A percentile compares a stretch with the other conserved stretches of the same genome.
phyloP scores from a whole-genome alignment of 805 yeast genomes.

The Suhomyces faveliae region DNA sequence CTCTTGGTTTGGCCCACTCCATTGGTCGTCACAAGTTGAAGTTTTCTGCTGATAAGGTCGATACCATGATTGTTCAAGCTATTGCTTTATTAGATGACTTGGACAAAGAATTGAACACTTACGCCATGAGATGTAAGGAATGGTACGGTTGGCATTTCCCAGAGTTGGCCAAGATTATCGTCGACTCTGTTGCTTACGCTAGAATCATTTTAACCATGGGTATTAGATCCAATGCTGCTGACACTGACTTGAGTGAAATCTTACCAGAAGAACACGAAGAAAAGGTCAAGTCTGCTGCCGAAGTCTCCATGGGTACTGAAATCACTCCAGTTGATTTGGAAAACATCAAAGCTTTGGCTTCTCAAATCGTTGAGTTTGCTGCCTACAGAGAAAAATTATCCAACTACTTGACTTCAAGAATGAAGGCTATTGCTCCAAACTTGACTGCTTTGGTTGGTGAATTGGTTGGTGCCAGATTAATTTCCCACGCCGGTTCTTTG shows the following conservation, averaged over 20 bases:
- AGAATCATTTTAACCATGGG: slow-evolving; percentile 94
- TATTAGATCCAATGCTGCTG: slow-evolving; percentile 84
- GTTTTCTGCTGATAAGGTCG: slow-evolving; percentile 97
- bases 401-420: slow-evolving; percentile 85
- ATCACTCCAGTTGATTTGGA: slow-evolving; percentile 87
- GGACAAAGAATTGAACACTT: slow-evolving; percentile 96
- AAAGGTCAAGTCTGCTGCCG: slow-evolving; percentile 90
- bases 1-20: slow-evolving; percentile 97
- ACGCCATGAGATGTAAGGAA: slow-evolving; percentile 98
- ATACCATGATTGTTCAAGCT: slow-evolving; percentile 98
- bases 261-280: slow-evolving; percentile 49
- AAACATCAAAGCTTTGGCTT: slow-evolving; percentile 88
- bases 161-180: slow-evolving; percentile 94
- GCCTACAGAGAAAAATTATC: slow-evolving; percentile 95
- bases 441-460: slow-evolving; percentile 95
- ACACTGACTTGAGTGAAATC: slow-evolving; percentile 67
- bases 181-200: slow-evolving; percentile 95
- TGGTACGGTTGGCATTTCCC: slow-evolving; percentile 99
- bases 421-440: slow-evolving; percentile 99
- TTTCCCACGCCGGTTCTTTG: slow-evolving; percentile 95
- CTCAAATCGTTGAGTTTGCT: slow-evolving; percentile 93
- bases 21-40: slow-evolving; percentile 97
- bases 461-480: slow-evolving; percentile 96
- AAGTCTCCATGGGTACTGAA: slow-evolving; percentile 99
- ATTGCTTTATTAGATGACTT: slow-evolving; percentile 94